These are phyloP conservation scores for Cerrena zonata DNA, from an alignment of 1,284 basidiomycete species.

Conservation along the genomic window DNA sequence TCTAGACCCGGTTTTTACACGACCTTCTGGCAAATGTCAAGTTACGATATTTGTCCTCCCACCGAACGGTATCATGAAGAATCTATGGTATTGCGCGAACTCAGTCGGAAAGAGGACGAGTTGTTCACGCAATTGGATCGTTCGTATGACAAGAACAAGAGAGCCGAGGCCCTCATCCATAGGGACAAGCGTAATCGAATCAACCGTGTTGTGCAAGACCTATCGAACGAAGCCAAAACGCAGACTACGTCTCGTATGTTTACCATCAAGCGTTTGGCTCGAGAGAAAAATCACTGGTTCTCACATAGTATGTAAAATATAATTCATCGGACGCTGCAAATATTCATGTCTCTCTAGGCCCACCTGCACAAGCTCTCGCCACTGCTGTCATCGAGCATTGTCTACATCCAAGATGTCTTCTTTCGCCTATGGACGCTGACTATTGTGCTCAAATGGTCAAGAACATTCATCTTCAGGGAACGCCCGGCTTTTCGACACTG, in stretches of 20 bases:
- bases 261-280: slow-evolving; percentile 69
- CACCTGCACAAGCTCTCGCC: slow-evolving; percentile 48
- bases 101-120: slow-evolving; percentile 59
- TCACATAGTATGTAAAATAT: slow-evolving; percentile 47
- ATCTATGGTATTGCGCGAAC: slow-evolving; percentile 46
- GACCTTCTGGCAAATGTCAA: slow-evolving; percentile 91
- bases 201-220: slow-evolving; percentile 46
- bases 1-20: slow-evolving; percentile 81
- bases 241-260: slow-evolving; percentile 67
- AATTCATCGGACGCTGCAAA: background rate
- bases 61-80: slow-evolving; percentile 66
- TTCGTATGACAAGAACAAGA: slow-evolving; percentile 54
- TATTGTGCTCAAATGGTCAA: slow-evolving; percentile 91
- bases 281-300: slow-evolving; percentile 90
- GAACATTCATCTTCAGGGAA: slow-evolving; percentile 79
- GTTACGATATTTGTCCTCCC: slow-evolving; percentile 80
- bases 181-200: slow-evolving; percentile 58
- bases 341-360: slow-evolving; percentile 24
- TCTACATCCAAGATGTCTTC: slow-evolving; percentile 83
- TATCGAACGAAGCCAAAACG: slow-evolving; percentile 69
- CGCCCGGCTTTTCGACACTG: slow-evolving; percentile 82
- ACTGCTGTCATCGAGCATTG: slow-evolving; percentile 81
- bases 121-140: slow-evolving; percentile 57
- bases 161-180: slow-evolving; percentile 51
- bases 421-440: slow-evolving; percentile 94